Evolutionary conservation across 495 filamentous ascomycete species (phyloP), one percentile per base, ranked within the genome.

Genomic region (Neurospora discreta): DNA sequence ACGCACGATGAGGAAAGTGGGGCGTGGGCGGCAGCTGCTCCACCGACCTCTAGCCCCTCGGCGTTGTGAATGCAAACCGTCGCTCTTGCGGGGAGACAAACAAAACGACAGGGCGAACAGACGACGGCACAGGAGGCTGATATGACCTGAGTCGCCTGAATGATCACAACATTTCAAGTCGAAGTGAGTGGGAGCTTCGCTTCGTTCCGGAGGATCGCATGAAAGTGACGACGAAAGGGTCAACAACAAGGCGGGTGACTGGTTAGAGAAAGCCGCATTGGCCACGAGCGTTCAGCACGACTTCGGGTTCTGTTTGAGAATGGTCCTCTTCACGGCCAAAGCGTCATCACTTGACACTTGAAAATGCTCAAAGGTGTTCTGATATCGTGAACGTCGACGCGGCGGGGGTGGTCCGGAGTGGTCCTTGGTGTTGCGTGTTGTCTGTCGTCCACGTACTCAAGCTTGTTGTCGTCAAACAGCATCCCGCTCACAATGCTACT

Each of bases 21-120:
- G 33, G 33, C 33, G 4, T 36, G 33, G 72, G 41, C 52, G 15
- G 44, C 10, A 74, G 69, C 68, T 76, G 72, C 74, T 75, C 77
- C 78, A 74, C 77, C 65, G 4, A 36, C 4, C 4, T 5, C 1
- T 58, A 65, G 43, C 69, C 44, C 46, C 46, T 30, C 13, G 46
- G 26, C 46, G 23, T 15, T 7, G 46, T 69, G 77, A 73, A 75
- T 74, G 77, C 76, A 78, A 75, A 72, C 76, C 68, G 75, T 72
- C 72, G 72, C 72, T 68, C 60, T 76, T 75, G 65, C 36, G 58
- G 13, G 73, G 73, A 41, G 43, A 72, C 72, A 60, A 23, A 13
- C 20, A 23, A 10, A 13, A 23, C 23, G 23, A 60, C 20, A 52
- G 43, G 38, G 38, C 38, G 38, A 9, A 26, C 20, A 58, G 46